Evolutionary conservation across 345 rosid species (phyloP), one percentile per base, ranked within the genome.

Genomic region (Garcia nutans): DNA sequence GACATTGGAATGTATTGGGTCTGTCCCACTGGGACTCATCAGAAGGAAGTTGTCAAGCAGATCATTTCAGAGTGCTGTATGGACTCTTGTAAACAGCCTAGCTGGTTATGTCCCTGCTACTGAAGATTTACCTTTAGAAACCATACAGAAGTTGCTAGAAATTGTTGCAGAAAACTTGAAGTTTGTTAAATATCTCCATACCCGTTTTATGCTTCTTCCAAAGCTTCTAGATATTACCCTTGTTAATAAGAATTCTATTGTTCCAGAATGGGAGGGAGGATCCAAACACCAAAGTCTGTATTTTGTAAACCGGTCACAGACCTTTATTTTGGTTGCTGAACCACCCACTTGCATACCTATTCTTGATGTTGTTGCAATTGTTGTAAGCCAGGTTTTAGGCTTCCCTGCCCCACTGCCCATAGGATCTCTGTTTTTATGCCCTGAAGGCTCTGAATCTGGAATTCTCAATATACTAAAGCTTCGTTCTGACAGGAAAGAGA

Each of bases 381-480:
- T 92, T 69, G 85, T 89, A 76, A 94, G 97, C 84, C 91, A 91
- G 81, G 85, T 89, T 88, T 77, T 94, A 77, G 96, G 94, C 58
- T 92, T 85, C 74, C 92, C 92, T 59, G 74, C 80, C 42, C 88
- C 90, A 50, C 79, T 94, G 56, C 98, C 98, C 41, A 73, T 94
- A 75, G 91, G 87, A 70, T 84, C 96, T 71, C 87, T 94, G 55
- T 87, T 94, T 84, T 83, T 85, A 68, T 86, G 94, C 78, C 97
- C 97, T 68, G 89, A 81, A 68, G 94, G 97, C 79, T 87, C 89
- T 75, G 98, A 91, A 82, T 78, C 91, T 78, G 87, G 86, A 77
- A 83, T 87, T 62, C 54, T 87, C 15, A 78, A 87, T 54, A 76
- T 84, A 76, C 81, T 94, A 81, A 89, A 86, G 82, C 89, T 91